Evolutionary conservation across 2,329 filamentous ascomycete genomes (phyloP), one percentile per base, ranked within the genome.

Genomic region (Metarhizium anisopliae): DNA sequence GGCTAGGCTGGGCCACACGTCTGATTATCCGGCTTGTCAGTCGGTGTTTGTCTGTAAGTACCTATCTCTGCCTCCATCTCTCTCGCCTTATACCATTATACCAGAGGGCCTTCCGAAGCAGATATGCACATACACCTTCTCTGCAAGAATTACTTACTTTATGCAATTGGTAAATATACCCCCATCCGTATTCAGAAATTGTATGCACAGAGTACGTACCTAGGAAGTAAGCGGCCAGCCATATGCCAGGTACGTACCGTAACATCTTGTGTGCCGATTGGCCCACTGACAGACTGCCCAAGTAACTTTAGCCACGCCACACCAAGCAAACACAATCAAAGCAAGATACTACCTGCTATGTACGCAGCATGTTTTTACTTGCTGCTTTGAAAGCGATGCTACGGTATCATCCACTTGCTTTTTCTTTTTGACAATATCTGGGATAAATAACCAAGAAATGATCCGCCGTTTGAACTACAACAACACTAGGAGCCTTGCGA

Each of bases 261-360:
- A 18, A 7, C 29, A 35, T 30, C 25, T 51, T 7, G 50, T 32
- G 10, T 49, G n/a, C 54, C 54, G 54, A 55, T 55, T 55, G 54
- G 47, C 53, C 49, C 53, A 38, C 54, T 30, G 49, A 47, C 54
- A 20, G 32, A 30, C 50, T 45, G 42, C 6, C 42, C 13, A 14
- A 40, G 5, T 45, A 5, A 45, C 6, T 20, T 16, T 18, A 25
- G 14, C 38, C 38, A 40, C 32, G 10, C 32, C 32, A 35, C 8
- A 13, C 40, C 13, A 43, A 16, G 40, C 40, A 43, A 43, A 14
- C 25, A 25, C 25, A 25, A 25, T 25, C 40, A 18, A 6, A 6
- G 16, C 16, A 20, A 18, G 8, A 20, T 45, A 18, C 6, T 40
- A 40, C 14, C 6, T 40, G n/a, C 14, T 2, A 16, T 40, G 38